A percentile compares a stretch with the other conserved stretches of the same genome.
phyloP scores from a whole-genome alignment of 345 rosid genomes.

The Dipteronia sinensis region DNA sequence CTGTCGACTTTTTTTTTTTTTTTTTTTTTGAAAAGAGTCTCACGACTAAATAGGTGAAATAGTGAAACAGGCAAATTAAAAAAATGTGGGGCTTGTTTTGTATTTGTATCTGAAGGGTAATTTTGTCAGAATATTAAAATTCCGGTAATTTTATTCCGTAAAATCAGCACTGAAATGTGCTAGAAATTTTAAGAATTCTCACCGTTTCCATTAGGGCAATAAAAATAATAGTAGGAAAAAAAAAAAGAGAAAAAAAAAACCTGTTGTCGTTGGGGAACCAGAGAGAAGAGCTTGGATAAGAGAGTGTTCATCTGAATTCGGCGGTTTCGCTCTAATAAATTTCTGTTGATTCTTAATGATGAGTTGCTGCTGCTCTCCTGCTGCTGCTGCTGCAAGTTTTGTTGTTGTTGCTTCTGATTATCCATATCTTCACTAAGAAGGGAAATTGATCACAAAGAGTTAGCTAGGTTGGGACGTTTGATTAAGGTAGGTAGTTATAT shows the following conservation, averaged over 20 bases:
- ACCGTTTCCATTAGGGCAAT: neutral
- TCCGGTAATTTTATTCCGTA: no score
- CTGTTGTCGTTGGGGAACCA: neutral
- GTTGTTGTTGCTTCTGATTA: neutral
- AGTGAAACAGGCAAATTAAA: no score
- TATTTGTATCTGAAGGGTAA: no score
- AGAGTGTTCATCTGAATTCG: conserved; percentile 16
- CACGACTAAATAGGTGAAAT: no score
- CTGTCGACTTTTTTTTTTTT: no score
- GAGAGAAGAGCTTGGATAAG: conserved; percentile 3
- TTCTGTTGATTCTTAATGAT: neutral
- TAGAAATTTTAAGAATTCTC: no score
- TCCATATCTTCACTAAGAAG: neutral
- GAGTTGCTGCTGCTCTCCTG: neutral
- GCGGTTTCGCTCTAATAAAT: conserved; percentile 10
- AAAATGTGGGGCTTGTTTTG: no score
- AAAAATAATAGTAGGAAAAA: neutral
- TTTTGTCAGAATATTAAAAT: no score
- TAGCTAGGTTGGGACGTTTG: no score
- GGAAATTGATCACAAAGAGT: neutral
- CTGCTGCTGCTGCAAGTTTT: neutral
- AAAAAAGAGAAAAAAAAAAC: neutral
- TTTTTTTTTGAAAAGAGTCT: no score
- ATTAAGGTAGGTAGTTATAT: no score
- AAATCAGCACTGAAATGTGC: no score